Percentiles rank a stretch among this genome's conserved stretches.
Conservation (phyloP, 805 yeast genomes). For the Isabelozyma rhagii region DNA sequence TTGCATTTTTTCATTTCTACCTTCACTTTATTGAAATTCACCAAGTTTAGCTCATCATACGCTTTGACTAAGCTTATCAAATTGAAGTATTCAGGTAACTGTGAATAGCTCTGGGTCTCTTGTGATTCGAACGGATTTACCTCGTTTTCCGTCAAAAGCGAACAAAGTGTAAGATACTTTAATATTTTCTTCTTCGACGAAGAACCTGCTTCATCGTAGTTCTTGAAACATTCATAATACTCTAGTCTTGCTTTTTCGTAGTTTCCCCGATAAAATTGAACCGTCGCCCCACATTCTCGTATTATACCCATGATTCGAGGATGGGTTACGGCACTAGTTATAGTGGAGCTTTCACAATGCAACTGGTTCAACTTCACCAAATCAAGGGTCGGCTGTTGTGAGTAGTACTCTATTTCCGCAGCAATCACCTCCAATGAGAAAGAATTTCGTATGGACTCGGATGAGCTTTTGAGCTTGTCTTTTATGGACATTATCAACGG, state of each 20-base stretch:
- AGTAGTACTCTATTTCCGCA: constrained; percentile 55
- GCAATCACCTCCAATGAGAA: constrained; percentile 64
- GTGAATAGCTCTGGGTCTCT: constrained; percentile 56
- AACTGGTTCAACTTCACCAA: constrained; percentile 42
- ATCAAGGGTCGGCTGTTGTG: constrained; percentile 32
- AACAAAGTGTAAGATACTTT: constrained; percentile 58
- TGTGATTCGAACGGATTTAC: constrained; percentile 72
- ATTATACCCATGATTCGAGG: constrained; percentile 73
- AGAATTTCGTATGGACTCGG: constrained; percentile 46
- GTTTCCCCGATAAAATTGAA: constrained; percentile 57
- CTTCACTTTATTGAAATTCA: constrained; percentile 12
- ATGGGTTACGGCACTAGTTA: constrained; percentile 68
- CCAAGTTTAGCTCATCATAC: constrained; percentile 28
- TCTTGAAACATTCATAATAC: constrained; percentile 47
- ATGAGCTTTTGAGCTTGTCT: constrained; percentile 27
- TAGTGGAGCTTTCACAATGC: constrained; percentile 39
- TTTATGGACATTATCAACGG: constrained; percentile 35
- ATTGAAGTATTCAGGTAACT: constrained; percentile 24
- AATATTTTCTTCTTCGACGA: constrained; percentile 51
- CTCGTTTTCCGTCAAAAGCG: constrained; percentile 60
- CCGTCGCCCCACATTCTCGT: constrained; percentile 71
- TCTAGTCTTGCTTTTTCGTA: constrained; percentile 64
- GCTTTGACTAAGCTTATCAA: constrained; percentile 25
- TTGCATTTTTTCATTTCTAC: constrained; percentile 10
- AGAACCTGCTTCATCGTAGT: constrained; percentile 44